Conservation (phyloP, 192 early-diverging fungal species). For the Gonapodya sp. region DNA sequence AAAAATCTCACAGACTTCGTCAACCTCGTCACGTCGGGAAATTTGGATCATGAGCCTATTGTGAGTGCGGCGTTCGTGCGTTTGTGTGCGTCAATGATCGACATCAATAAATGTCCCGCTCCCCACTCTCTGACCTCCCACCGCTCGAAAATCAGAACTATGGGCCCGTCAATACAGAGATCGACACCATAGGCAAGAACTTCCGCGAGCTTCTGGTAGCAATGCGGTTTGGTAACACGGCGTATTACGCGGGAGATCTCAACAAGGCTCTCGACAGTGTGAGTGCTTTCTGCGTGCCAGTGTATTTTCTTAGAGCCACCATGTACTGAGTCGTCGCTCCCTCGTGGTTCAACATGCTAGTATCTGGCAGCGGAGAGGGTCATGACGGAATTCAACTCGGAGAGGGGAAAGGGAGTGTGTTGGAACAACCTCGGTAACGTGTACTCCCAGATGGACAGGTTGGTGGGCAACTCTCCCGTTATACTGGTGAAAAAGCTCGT, state of each 20-base stretch:
- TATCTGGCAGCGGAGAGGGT: constrained; percentile 24
- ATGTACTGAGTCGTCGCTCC: not conserved
- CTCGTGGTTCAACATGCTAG: constrained; percentile 9
- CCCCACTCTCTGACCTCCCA: not conserved
- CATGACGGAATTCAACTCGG: constrained; percentile 22
- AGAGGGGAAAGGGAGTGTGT: constrained; percentile 24
- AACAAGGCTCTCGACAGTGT: constrained; percentile 19
- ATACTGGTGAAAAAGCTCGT: not conserved
- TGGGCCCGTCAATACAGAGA: constrained; percentile 10
- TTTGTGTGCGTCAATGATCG: not conserved
- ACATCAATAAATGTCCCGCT: not conserved
- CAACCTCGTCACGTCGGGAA: not conserved
- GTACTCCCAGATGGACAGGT: constrained; percentile 21
- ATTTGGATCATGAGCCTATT: constrained; percentile 1
- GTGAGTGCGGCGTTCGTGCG: not conserved
- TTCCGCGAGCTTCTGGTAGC: constrained; percentile 16
- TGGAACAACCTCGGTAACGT: constrained; percentile 30
- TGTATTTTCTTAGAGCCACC: not conserved
- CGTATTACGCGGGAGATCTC: constrained; percentile 26
- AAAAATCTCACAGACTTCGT: not conserved
- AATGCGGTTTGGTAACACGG: constrained; percentile 27
- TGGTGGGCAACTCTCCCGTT: constrained; percentile 8
- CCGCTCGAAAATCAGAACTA: constrained; percentile 9
- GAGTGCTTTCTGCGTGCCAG: not conserved
- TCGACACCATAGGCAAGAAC: constrained; percentile 13